Percentiles rank a stretch among this genome's conserved stretches.
These are phyloP conservation scores for Thelonectria discophora DNA, from an alignment of 2,329 filamentous ascomycete species.

Conservation along the genomic window DNA sequence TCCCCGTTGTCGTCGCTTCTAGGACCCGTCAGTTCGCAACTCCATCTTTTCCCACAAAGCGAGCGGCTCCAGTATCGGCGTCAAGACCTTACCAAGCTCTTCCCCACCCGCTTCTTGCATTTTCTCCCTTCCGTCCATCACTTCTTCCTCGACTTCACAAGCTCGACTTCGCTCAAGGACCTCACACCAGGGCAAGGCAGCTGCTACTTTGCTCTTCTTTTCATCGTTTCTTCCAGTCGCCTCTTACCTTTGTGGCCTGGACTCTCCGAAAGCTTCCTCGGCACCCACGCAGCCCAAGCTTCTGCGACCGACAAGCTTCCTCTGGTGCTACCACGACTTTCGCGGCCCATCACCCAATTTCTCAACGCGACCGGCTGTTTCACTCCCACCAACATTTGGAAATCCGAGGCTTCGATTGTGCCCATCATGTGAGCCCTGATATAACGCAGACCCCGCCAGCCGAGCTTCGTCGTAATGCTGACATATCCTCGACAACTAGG, in stretches of 20 bases:
- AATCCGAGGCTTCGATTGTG: neutral
- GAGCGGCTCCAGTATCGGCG: constrained; percentile 22
- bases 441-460: constrained; percentile 8
- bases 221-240: neutral
- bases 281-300: neutral
- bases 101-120: constrained; percentile 13
- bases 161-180: neutral
- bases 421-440: constrained; percentile 35
- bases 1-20: constrained; percentile 1
- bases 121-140: neutral
- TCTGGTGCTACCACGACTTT: neutral
- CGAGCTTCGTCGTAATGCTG: constrained; percentile 25
- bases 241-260: no score
- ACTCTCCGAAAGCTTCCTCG: constrained; percentile 2
- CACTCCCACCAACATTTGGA: neutral
- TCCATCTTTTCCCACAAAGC: constrained; percentile 16
- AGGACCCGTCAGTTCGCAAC: constrained; percentile 10
- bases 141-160: neutral
- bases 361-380: neutral
- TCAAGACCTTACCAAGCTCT: constrained; percentile 17
- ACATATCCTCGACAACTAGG: constrained; percentile 60
- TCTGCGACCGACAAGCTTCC: neutral
- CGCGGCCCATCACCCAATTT: neutral
- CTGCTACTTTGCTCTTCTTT: neutral
- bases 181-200: neutral